A percentile compares a stretch with the other conserved stretches of the same genome.
These are phyloP conservation scores for Fragaria ananassa DNA, from an alignment of 306 rosid species.

Conservation along the genomic window DNA sequence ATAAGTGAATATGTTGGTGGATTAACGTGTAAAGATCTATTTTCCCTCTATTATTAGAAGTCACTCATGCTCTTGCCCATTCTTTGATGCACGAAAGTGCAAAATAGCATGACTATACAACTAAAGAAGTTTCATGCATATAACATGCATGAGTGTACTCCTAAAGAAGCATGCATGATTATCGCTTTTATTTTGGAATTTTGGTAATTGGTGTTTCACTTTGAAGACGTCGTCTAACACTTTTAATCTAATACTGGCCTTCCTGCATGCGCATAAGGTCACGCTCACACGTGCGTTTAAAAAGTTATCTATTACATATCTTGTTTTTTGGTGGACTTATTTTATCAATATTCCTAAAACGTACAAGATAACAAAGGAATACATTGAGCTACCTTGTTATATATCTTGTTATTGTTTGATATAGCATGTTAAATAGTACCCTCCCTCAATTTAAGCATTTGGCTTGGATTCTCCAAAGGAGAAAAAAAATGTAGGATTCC, in stretches of 20 bases:
- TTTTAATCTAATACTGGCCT: not conserved
- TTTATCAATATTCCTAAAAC: too few species aligned
- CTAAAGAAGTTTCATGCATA: not conserved
- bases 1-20: constrained; percentile 17
- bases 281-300: too few species aligned
- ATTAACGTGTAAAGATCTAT: not conserved
- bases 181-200: not conserved
- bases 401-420: not conserved
- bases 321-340: too few species aligned
- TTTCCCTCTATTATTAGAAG: not conserved
- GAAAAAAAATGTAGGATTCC: not conserved
- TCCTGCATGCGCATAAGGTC: too few species aligned
- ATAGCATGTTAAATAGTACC: not conserved
- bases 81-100: not conserved
- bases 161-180: not conserved
- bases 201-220: not conserved
- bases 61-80: not conserved
- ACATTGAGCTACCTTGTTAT: not conserved
- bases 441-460: not conserved
- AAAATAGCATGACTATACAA: not conserved
- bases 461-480: not conserved
- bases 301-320: too few species aligned
- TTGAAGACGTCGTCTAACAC: not conserved
- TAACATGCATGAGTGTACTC: not conserved
- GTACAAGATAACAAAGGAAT: not conserved